phyloP scores from a whole-genome alignment of 305 asterid genomes.

The Withania somnifera region DNA sequence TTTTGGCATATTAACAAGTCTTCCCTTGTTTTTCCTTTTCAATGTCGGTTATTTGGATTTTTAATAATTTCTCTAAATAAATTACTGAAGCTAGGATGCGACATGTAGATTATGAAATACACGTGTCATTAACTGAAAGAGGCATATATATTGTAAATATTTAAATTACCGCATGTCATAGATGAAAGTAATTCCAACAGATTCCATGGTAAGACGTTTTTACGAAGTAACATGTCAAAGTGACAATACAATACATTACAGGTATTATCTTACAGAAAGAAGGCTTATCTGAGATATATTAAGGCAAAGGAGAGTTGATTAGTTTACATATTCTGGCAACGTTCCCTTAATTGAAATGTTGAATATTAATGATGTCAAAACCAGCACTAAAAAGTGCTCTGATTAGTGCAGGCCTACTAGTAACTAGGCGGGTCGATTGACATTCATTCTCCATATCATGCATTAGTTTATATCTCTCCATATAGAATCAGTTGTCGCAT shows the following conservation, averaged over 20 bases:
- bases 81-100: not conserved
- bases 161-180: not conserved
- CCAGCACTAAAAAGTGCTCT: too few relatives aligned
- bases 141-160: not conserved
- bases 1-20: slow-evolving; percentile 2
- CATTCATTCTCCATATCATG: too few relatives aligned
- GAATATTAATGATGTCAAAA: too few relatives aligned
- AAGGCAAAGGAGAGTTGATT: not conserved
- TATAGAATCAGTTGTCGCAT: too few relatives aligned
- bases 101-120: not conserved
- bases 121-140: not conserved
- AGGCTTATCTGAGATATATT: not conserved
- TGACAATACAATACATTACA: not conserved
- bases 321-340: too few relatives aligned
- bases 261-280: not conserved
- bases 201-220: not conserved
- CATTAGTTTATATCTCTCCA: too few relatives aligned
- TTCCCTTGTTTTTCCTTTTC: not conserved
- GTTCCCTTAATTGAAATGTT: too few relatives aligned
- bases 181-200: not conserved
- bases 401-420: too few relatives aligned
- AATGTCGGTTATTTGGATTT: not conserved
- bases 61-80: not conserved
- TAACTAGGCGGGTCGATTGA: too few relatives aligned
- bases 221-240: not conserved